Conservation (phyloP, 805 yeast genomes). For the Starmerella roubikii region DNA sequence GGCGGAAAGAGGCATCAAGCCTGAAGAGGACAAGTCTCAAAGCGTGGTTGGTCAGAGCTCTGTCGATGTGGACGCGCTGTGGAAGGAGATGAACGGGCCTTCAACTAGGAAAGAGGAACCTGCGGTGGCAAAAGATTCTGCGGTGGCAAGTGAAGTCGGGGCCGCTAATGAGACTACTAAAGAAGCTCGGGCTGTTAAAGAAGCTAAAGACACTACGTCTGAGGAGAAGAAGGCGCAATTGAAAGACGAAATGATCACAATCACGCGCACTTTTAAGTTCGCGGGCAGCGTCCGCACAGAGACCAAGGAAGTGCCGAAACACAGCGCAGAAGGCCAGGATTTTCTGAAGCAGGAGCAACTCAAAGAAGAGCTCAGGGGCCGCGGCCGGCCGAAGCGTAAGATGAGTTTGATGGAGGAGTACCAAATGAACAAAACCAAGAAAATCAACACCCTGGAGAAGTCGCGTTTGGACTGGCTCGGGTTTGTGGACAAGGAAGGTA, state of each 20-base stretch:
- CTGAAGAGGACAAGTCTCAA: not conserved
- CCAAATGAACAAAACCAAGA: conserved; percentile 53
- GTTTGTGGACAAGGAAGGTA: conserved; percentile 75
- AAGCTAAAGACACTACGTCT: not conserved
- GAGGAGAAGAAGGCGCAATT: not conserved
- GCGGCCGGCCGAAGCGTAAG: conserved; percentile 40
- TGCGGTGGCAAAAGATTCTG: not conserved
- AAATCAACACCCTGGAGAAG: conserved; percentile 82
- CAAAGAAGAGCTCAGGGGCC: conserved; percentile 2
- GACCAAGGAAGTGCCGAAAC: conserved; percentile 58
- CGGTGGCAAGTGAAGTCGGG: not conserved
- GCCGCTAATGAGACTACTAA: not conserved
- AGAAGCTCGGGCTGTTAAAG: not conserved
- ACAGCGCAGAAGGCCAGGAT: conserved; percentile 80
- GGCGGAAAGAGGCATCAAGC: conserved; percentile 15
- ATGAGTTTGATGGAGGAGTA: conserved; percentile 67
- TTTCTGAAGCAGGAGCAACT: conserved; percentile 36
- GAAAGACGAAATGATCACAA: conserved; percentile 44
- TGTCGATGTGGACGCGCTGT: conserved; percentile 38
- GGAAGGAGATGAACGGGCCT: conserved; percentile 38
- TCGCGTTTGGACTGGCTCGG: conserved; percentile 90
- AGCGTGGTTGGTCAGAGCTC: conserved; percentile 22
- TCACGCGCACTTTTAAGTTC: conserved; percentile 67
- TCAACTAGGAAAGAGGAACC: not conserved
- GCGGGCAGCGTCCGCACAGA: conserved; percentile 78